These are phyloP conservation scores for Pseudevernia furfuracea DNA, from an alignment of 495 filamentous ascomycete genomes.

Conservation along the genomic window DNA sequence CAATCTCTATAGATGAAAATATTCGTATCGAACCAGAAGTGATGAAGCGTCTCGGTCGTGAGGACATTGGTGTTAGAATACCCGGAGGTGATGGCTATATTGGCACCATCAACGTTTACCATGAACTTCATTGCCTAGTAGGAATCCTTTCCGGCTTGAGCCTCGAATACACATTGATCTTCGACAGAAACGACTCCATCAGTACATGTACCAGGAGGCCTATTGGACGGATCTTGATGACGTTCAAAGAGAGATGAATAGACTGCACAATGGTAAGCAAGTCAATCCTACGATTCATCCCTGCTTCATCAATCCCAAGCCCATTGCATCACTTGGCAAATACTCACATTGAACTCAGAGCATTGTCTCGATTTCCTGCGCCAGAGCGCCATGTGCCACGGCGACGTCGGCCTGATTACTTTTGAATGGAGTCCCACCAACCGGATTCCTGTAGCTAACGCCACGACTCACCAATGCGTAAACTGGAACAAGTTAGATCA, in stretches of 20 bases:
- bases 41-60: slow-evolving; percentile 12
- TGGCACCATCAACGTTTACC: slow-evolving; percentile 14
- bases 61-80: slow-evolving; percentile 10
- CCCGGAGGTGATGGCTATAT: slow-evolving; percentile 13
- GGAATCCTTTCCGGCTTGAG: not conserved
- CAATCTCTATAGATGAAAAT: slow-evolving; percentile 1
- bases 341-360: not conserved
- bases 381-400: slow-evolving; percentile 29
- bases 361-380: slow-evolving; percentile 32
- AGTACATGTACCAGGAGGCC: slow-evolving; percentile 12
- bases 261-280: slow-evolving; percentile 12
- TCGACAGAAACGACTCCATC: slow-evolving; percentile 8
- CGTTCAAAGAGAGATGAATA: slow-evolving; percentile 11
- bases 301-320: not conserved
- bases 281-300: not conserved
- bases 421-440: slow-evolving; percentile 10
- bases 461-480: slow-evolving; percentile 13
- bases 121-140: slow-evolving; percentile 10
- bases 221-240: slow-evolving; percentile 3
- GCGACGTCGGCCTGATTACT: slow-evolving; percentile 19
- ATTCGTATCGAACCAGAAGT: slow-evolving; percentile 16
- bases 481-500: slow-evolving; percentile 12
- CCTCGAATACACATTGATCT: not conserved
- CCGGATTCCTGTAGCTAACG: slow-evolving; percentile 2
- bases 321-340: not conserved